Evolutionary conservation across 2,329 filamentous ascomycete genomes (phyloP).

Genomic region (Xylariomycetidae sp.): DNA sequence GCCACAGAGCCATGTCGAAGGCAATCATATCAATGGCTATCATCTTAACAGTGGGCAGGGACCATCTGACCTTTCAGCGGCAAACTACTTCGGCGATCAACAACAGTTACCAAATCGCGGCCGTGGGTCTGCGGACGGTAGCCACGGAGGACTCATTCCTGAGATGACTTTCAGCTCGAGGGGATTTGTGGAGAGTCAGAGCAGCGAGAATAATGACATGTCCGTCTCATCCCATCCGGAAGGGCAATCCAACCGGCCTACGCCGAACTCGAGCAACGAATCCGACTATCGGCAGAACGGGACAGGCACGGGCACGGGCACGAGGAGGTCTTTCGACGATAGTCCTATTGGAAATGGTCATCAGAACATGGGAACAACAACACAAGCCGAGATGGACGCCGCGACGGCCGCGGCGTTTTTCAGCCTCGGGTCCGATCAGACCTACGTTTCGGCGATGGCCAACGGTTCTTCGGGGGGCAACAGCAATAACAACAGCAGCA

Average conservation of each 20-base stretch:
- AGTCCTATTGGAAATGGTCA: conserved; percentile 46
- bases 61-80: too few species aligned
- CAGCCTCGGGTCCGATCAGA: conserved; percentile 19
- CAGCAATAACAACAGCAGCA: conserved; percentile 21
- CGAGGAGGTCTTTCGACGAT: conserved; percentile 45
- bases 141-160: too few species aligned
- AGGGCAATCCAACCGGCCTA: conserved; percentile 49
- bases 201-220: conserved; percentile 40
- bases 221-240: conserved; percentile 45
- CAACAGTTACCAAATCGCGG: conserved; percentile 30
- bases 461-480: too few species aligned
- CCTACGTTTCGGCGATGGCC: conserved; percentile 31
- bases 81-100: too few species aligned
- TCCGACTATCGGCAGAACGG: conserved; percentile 36
- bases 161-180: conserved; percentile 10
- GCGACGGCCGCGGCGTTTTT: conserved; percentile 35
- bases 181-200: conserved; percentile 38
- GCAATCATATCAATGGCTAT: too few species aligned
- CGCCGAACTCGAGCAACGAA: conserved; percentile 52
- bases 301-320: conserved; percentile 16
- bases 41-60: too few species aligned
- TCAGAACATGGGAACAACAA: conserved; percentile 34
- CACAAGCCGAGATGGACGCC: conserved; percentile 32
- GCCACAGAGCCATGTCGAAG: too few species aligned
- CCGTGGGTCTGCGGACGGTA: conserved; percentile 15